Evolutionary conservation across 495 filamentous ascomycete species (phyloP), one percentile per base, ranked within the genome.

Genomic region (Paragyromitra xinjiangensis): DNA sequence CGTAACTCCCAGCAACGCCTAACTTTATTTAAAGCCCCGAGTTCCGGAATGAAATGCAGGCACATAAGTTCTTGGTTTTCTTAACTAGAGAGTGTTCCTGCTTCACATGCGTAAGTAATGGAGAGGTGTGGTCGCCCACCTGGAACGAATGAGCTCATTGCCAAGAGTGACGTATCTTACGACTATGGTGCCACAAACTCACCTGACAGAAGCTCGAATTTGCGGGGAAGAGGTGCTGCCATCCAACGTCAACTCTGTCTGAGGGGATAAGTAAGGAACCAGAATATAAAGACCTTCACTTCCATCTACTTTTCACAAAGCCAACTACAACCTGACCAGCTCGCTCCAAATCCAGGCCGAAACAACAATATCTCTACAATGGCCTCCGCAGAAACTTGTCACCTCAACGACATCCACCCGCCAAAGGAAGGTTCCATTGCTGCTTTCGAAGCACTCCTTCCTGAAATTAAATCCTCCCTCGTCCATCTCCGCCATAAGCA

Each of bases 401-500:
- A 29, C n/a, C 77, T 80, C 65, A 50, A 22, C 37, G 64, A 68
- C 29, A 0, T 64, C 4, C 71, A 76, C 16, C 39, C 66, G 3
- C 78, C 78, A 26, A 75, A 80, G 55, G 77, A 71, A n/a, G 69
- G 64, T 24, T 80, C 78, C 34, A 80, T 65, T 26, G 12, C 51
- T 11, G 77, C 72, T 16, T 80, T 80, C 29, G 48, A 63, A 11
- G 50, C 65, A 0, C 77, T 80, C 44, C 71, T 80, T 3, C 78
- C 65, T 0, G 70, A 71, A 19, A 80, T 80, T 14, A 80, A 75
- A 42, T 29, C 48, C 7, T 7, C 51, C 6, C 78, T 71, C 75
- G n/a, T 72, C 24, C 37, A 44, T 56, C 69, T 77, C 39, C 81
- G 71, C 9, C 63, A 68, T 37, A 75, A 84, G 64, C 82, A 85